Evolutionary conservation across 495 filamentous ascomycete genomes (phyloP).

Genomic region (Lepidopterella palustris): DNA sequence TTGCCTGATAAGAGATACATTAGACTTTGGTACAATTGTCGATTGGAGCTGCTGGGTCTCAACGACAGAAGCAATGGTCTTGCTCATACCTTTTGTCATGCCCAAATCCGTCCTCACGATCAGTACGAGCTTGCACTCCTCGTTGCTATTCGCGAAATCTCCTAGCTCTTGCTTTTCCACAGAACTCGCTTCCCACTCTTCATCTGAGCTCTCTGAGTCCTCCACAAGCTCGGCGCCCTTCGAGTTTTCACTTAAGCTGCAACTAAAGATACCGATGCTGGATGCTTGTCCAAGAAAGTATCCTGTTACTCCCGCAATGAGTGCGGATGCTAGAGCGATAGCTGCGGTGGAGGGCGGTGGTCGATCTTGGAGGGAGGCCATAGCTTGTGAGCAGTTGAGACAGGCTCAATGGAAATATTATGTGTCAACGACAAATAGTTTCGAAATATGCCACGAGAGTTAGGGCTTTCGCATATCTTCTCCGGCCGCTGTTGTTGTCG

Average conservation of each 20-base stretch:
- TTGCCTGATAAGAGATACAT: conserved; percentile 57
- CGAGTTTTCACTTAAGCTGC: conserved; percentile 3
- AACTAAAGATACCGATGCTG: conserved; percentile 36
- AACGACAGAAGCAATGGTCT: neutral
- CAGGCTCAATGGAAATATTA: too few species aligned
- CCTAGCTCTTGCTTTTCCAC: conserved; percentile 26
- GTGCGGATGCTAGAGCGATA: conserved; percentile 37
- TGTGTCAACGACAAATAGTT: too few species aligned
- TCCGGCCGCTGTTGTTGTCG: too few species aligned
- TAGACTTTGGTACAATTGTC: neutral
- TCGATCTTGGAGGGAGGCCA: conserved; percentile 15
- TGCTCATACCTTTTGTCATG: conserved; percentile 82
- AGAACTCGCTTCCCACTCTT: conserved; percentile 28
- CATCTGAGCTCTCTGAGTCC: conserved; percentile 18
- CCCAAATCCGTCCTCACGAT: conserved; percentile 89
- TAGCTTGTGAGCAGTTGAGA: too few species aligned
- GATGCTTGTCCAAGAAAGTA: conserved; percentile 41
- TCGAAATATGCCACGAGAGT: too few species aligned
- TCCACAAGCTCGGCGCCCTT: conserved; percentile 18
- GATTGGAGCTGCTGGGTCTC: neutral
- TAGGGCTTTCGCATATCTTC: too few species aligned
- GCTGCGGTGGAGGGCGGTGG: conserved; percentile 33
- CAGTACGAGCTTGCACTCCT: conserved; percentile 91
- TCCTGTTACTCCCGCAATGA: conserved; percentile 36
- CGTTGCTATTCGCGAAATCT: conserved; percentile 40